Conservation (phyloP, 345 rosid species). For the Rhodamnia argentea region DNA sequence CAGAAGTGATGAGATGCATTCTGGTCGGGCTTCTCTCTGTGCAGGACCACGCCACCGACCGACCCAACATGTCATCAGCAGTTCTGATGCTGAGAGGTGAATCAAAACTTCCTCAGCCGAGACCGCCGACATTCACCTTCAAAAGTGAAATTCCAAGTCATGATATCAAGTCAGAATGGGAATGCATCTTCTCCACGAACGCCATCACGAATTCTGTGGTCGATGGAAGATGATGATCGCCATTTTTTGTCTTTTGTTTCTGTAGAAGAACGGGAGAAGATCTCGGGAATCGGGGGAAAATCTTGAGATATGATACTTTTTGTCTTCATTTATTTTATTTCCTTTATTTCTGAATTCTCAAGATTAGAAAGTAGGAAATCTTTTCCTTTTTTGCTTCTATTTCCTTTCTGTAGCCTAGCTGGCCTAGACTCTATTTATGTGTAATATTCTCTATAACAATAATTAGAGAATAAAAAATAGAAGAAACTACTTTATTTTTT, state of each 20-base stretch:
- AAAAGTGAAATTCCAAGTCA: neutral
- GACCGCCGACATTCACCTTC: neutral
- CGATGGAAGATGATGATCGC: neutral
- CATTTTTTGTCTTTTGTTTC: neutral
- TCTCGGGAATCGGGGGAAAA: too few relatives aligned
- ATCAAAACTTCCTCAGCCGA: neutral
- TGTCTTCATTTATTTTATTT: too few relatives aligned
- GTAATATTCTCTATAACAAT: too few relatives aligned
- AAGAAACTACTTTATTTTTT: too few relatives aligned
- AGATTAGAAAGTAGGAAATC: too few relatives aligned
- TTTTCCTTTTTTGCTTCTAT: too few relatives aligned
- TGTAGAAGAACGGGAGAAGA: neutral
- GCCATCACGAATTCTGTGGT: neutral
- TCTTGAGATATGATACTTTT: too few relatives aligned
- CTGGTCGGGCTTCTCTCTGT: constrained; percentile 16
- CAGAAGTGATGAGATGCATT: constrained; percentile 3
- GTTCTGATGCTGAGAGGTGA: neutral
- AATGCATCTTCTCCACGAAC: neutral
- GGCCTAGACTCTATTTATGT: too few relatives aligned
- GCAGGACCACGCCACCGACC: constrained; percentile 7
- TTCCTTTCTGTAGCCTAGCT: too few relatives aligned
- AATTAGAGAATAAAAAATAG: too few relatives aligned
- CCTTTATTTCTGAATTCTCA: too few relatives aligned
- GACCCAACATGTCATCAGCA: constrained; percentile 14
- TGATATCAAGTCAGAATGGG: neutral